Percentiles rank a stretch among this genome's conserved stretches.
phyloP scores from a whole-genome alignment of 1,139 yeast genomes.

The Sugiyamaella grinbergsii region DNA sequence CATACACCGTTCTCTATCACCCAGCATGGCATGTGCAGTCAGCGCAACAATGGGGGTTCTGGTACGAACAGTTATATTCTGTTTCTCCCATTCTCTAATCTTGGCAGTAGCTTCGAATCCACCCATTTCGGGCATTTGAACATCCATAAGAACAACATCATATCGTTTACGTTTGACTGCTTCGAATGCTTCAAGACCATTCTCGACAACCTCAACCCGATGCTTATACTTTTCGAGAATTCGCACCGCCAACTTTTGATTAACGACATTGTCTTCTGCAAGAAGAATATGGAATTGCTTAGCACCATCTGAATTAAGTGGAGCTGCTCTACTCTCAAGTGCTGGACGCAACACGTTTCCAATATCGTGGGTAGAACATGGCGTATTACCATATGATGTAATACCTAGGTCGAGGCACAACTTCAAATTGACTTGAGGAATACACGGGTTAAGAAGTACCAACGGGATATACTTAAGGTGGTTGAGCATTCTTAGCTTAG shows the following conservation, averaged over 20 bases:
- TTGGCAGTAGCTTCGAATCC: constrained; percentile 89
- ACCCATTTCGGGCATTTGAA: constrained; percentile 95
- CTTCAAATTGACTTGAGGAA: constrained; percentile 79
- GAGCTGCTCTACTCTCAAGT: constrained; percentile 75
- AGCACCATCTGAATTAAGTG: constrained; percentile 77
- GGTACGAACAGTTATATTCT: constrained; percentile 70
- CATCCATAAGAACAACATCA: constrained; percentile 89
- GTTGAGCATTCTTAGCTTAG: constrained; percentile 63
- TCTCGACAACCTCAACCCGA: constrained; percentile 78
- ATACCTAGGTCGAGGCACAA: constrained; percentile 83
- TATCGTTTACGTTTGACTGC: constrained; percentile 67
- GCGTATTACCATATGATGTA: constrained; percentile 84
- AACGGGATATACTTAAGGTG: constrained; percentile 82
- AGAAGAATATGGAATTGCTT: constrained; percentile 71
- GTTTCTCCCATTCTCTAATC: constrained; percentile 85
- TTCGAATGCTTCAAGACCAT: constrained; percentile 80
- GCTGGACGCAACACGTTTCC: constrained; percentile 86
- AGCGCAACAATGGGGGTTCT: constrained; percentile 86
- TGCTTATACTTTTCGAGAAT: constrained; percentile 84
- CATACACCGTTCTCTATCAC: constrained; percentile 81
- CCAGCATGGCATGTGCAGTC: constrained; percentile 91
- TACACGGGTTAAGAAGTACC: constrained; percentile 72
- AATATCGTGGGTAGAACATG: constrained; percentile 77
- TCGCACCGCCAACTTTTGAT: constrained; percentile 82
- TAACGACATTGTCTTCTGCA: constrained; percentile 86